Conservation (phyloP, 2,329 filamentous ascomycete genomes). For the Calonectria naviculata region DNA sequence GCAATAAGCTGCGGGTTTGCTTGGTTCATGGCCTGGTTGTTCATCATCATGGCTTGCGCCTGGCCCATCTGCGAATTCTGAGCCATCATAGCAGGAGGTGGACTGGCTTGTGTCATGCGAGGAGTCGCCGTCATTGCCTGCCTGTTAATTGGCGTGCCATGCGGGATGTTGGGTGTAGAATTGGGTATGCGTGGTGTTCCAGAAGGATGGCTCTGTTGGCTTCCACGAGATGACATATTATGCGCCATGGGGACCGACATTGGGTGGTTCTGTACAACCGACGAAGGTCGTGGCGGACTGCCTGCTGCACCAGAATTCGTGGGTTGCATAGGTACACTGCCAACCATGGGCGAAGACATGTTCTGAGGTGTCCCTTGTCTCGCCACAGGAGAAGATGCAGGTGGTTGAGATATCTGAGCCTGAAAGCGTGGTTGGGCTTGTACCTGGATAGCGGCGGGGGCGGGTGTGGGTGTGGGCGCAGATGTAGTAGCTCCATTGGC, state of each 20-base stretch:
- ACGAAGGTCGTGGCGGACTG: slow-evolving; percentile 74
- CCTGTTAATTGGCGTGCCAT: slow-evolving; percentile 68
- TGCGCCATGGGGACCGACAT: slow-evolving; percentile 71
- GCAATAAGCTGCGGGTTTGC: slow-evolving; percentile 53
- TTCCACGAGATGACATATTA: slow-evolving; percentile 72
- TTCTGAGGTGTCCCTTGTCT: slow-evolving; percentile 73
- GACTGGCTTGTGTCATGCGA: slow-evolving; percentile 72
- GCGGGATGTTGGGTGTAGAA: slow-evolving; percentile 69
- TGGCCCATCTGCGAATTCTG: slow-evolving; percentile 65
- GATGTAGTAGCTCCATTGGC: slow-evolving; percentile 51
- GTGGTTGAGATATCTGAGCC: slow-evolving; percentile 69
- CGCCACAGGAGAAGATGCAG: slow-evolving; percentile 75
- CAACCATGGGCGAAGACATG: slow-evolving; percentile 74
- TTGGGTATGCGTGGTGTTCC: slow-evolving; percentile 72
- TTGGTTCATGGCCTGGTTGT: slow-evolving; percentile 55
- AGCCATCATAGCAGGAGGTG: slow-evolving; percentile 69
- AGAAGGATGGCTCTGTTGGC: slow-evolving; percentile 73
- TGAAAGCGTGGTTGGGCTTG: slow-evolving; percentile 60
- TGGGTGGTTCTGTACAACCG: slow-evolving; percentile 69
- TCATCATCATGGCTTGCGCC: slow-evolving; percentile 62
- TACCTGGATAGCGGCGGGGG: slow-evolving; percentile 52
- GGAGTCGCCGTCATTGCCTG: slow-evolving; percentile 66
- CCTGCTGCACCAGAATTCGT: slow-evolving; percentile 75
- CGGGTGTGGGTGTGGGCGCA: slow-evolving; percentile 50
- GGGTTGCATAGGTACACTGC: slow-evolving; percentile 71